Conservation (phyloP, 805 yeast genomes). For the Osmozyma mogii region DNA sequence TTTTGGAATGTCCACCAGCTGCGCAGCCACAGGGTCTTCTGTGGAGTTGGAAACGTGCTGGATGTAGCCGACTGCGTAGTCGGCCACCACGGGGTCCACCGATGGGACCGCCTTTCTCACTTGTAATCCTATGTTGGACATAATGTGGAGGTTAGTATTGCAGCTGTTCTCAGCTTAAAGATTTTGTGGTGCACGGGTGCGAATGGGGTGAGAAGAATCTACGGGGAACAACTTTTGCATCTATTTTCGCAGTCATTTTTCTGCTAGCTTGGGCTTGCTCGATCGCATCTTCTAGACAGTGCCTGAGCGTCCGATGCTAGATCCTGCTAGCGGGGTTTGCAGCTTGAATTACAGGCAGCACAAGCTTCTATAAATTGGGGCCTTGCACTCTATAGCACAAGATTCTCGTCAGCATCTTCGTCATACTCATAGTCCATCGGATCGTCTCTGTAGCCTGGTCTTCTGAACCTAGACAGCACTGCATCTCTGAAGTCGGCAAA, state of each 20-base stretch:
- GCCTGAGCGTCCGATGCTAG: no score
- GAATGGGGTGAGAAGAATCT: no score
- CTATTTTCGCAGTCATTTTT: no score
- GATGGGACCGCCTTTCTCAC: constrained; percentile 82
- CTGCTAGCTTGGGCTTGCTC: no score
- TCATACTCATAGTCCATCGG: constrained; percentile 27
- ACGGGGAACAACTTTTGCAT: no score
- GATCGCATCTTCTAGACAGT: no score
- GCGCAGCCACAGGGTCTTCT: constrained; percentile 74
- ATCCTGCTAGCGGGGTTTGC: no score
- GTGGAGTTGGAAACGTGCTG: constrained; percentile 73
- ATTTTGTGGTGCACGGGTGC: no score
- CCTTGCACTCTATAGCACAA: constrained; percentile 23
- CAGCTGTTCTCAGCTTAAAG: no score
- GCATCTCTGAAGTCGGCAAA: constrained; percentile 16
- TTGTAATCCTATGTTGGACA: constrained; percentile 42
- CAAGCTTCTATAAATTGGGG: no score
- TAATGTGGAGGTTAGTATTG: constrained; percentile 10
- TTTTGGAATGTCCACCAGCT: constrained; percentile 53
- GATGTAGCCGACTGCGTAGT: constrained; percentile 88
- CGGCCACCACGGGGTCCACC: constrained; percentile 78
- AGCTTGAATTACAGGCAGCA: no score
- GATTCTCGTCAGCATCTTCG: constrained; percentile 26
- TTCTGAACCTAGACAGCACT: constrained; percentile 11
- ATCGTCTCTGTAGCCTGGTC: constrained; percentile 17